Conservation (phyloP, 2,329 filamentous ascomycete genomes). For the Tricladium varicosporioides region DNA sequence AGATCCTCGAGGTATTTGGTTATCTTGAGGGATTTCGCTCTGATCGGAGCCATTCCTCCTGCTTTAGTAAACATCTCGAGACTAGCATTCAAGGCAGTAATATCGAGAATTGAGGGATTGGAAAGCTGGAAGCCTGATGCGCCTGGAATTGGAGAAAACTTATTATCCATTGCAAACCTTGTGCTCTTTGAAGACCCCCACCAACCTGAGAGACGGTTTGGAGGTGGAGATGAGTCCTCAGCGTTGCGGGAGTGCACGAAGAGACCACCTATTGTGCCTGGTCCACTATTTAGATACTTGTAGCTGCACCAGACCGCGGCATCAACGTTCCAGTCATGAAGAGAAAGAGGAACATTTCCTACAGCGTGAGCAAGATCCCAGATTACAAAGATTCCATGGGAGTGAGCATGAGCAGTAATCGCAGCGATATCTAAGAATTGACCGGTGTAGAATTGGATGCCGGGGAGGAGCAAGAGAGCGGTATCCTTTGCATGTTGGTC, state of each 20-base stretch:
- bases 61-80: constrained; percentile 70
- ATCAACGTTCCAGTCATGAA: constrained; percentile 79
- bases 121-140: constrained; percentile 75
- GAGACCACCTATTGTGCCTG: constrained; percentile 69
- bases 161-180: constrained; percentile 74
- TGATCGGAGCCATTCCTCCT: constrained; percentile 57
- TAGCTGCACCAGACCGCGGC: constrained; percentile 80
- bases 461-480: constrained; percentile 71
- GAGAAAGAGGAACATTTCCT: constrained; percentile 69
- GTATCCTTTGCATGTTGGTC: constrained; percentile 62
- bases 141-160: constrained; percentile 68
- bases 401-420: constrained; percentile 70
- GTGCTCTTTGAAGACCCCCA: constrained; percentile 72
- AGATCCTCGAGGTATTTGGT: constrained; percentile 68
- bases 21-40: constrained; percentile 62
- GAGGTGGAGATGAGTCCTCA: constrained; percentile 29
- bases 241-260: constrained; percentile 64
- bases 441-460: constrained; percentile 79
- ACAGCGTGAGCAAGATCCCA: constrained; percentile 81
- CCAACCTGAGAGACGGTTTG: constrained; percentile 71
- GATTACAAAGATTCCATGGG: constrained; percentile 64
- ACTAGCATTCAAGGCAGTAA: constrained; percentile 66
- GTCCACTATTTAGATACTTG: constrained; percentile 78
- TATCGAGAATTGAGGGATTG: constrained; percentile 73
- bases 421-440: constrained; percentile 72